Evolutionary conservation across 768 basidiomycete genomes (phyloP).

Genomic region (Chlorophyllum brunneum): DNA sequence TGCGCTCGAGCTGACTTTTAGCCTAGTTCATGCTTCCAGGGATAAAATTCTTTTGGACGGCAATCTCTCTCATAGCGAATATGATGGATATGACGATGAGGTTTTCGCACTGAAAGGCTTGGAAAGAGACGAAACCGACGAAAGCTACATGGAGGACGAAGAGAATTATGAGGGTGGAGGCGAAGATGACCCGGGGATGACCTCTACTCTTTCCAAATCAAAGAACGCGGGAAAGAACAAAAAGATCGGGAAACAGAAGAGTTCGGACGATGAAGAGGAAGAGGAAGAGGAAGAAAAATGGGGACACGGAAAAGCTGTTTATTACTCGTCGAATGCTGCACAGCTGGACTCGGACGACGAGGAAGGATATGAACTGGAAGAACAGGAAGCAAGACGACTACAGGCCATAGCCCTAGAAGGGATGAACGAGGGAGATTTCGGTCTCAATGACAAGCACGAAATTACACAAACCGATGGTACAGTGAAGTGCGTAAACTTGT

Average conservation of each 20-base stretch:
- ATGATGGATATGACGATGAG: conserved; percentile 68
- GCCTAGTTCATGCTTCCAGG: conserved; percentile 63
- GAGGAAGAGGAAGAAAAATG: conserved; percentile 68
- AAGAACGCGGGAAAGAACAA: conserved; percentile 27
- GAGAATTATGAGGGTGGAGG: conserved; percentile 32
- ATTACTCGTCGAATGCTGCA: conserved; percentile 84
- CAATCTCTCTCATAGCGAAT: conserved; percentile 42
- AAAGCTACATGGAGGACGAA: conserved; percentile 27
- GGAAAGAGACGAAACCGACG: conserved; percentile 44
- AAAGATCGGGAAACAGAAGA: conserved; percentile 25
- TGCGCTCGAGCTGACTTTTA: neutral
- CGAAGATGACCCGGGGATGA: conserved; percentile 32
- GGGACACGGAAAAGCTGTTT: conserved; percentile 76
- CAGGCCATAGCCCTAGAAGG: conserved; percentile 72
- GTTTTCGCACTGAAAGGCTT: conserved; percentile 74
- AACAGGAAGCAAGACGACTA: conserved; percentile 78
- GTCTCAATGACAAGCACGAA: conserved; percentile 61
- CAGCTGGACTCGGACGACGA: conserved; percentile 83
- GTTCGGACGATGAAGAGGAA: conserved; percentile 27
- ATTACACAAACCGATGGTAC: conserved; percentile 23
- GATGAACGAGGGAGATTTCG: conserved; percentile 80
- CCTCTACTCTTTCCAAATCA: conserved; percentile 20
- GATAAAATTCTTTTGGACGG: conserved; percentile 79
- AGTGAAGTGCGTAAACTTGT: conserved; percentile 27
- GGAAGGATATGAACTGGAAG: conserved; percentile 84